phyloP scores from a whole-genome alignment of 1,139 yeast species.

The Meyerozyma athensensis region DNA sequence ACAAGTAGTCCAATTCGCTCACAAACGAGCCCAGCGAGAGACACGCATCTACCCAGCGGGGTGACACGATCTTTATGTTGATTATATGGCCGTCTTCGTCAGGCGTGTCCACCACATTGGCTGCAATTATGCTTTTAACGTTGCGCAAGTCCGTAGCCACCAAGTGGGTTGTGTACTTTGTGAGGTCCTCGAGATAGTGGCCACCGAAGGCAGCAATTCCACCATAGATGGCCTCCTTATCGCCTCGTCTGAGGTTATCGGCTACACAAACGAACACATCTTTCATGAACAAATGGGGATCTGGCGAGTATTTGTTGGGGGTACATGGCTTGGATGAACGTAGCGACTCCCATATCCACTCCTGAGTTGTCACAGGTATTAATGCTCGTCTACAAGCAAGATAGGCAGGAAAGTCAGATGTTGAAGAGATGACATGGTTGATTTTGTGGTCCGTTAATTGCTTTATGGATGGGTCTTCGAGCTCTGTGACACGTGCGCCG shows the following conservation, averaged over 20 bases:
- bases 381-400: conserved; percentile 22
- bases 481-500: not conserved
- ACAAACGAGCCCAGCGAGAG: conserved; percentile 48
- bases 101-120: conserved; percentile 30
- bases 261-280: conserved; percentile 57
- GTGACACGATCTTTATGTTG: conserved; percentile 60
- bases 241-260: conserved; percentile 55
- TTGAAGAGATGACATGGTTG: conserved; percentile 9
- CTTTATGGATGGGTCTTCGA: not conserved
- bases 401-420: conserved; percentile 3
- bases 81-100: conserved; percentile 25
- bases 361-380: conserved; percentile 65
- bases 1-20: conserved; percentile 49
- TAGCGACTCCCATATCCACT: conserved; percentile 59
- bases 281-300: conserved; percentile 60
- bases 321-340: conserved; percentile 42
- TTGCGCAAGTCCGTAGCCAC: conserved; percentile 54
- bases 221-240: conserved; percentile 60
- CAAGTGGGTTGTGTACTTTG: conserved; percentile 73
- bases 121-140: conserved; percentile 42
- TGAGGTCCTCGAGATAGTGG: conserved; percentile 55
- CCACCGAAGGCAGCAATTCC: conserved; percentile 78
- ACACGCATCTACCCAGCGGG: conserved; percentile 76
- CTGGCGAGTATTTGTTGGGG: conserved; percentile 58
- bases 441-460: conserved; percentile 1